Base-by-base conservation (phyloP, 805 yeast species). In the Suhomyces sp. region DNA sequence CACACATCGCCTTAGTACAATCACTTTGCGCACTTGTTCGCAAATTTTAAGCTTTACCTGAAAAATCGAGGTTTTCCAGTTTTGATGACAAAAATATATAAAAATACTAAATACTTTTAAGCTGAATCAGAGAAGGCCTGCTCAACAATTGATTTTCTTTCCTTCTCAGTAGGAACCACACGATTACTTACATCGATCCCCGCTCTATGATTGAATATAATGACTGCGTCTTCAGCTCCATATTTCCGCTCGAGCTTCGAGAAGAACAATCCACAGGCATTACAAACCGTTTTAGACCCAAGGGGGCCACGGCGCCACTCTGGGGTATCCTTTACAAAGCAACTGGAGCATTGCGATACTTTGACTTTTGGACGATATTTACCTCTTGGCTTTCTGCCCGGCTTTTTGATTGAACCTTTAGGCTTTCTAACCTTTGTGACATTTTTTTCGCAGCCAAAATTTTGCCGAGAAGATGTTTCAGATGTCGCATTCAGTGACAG, bases 231-330 rank as follows among this genome's bases (percentile, higher is more conserved):
- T 4, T 66, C 67, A 3, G 57, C 48, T 1, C 84, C 84, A 53
- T 72, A 65, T 53, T 73, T 78, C 57, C 77, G 84, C 4, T 77
- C 70, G 50, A 87, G 62, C 61, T 87, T 87, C 13, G 86, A 77
- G 62, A 79, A 85, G 60, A 84, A 87, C 46, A 92, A 72, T 0
- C 97, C 97, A 71, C 97, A 92, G 0, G 97, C 97, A 67, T 91
- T 91, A 69, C 97, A 91, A 53, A 91, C 73, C 0, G 93, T 87
- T 60, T 89, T 78, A 4, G 85, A 82, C 0, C 96, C 96, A 52
- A 81, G 79, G 0, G 97, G 97, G 0, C 97, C 97, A 54, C 86
- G 76, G 63, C 97, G 78, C 97, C 97, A 91, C 67, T 92, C 97
- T 0, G 97, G 97, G 0, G 96, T 88, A 45, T 82, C 83, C 25